phyloP scores from a whole-genome alignment of 441 rosid genomes.

The Biscutella laevigata region DNA sequence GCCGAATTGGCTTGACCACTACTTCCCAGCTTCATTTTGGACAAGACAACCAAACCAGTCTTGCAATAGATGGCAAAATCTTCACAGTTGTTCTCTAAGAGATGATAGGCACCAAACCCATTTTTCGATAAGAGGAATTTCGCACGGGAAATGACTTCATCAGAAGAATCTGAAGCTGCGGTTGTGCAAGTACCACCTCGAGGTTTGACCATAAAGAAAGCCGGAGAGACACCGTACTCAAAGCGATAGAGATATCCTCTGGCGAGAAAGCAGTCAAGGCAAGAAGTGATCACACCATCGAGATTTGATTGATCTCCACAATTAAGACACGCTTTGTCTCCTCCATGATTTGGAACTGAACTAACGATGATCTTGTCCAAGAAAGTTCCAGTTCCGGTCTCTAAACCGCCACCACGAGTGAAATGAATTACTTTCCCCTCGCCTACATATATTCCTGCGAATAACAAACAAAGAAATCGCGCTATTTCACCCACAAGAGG shows the following conservation, averaged over 20 bases:
- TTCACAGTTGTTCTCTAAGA: conserved; percentile 73
- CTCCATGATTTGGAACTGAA: conserved; percentile 28
- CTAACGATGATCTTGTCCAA: conserved; percentile 43
- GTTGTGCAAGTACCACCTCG: conserved; percentile 82
- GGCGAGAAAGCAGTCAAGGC: conserved; percentile 58
- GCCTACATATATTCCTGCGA: conserved; percentile 52
- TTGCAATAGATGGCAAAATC: conserved; percentile 85
- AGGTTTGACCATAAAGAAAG: conserved; percentile 50
- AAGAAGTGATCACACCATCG: conserved; percentile 51
- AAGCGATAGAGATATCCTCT: conserved; percentile 52
- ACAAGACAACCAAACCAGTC: conserved; percentile 48
- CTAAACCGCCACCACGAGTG: conserved; percentile 59
- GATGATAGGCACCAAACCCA: conserved; percentile 61
- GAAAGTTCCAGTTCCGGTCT: conserved; percentile 55
- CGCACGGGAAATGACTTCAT: conserved; percentile 53
- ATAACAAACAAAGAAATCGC: not conserved
- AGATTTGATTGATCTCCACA: conserved; percentile 42
- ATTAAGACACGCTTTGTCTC: conserved; percentile 36
- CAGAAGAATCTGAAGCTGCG: conserved; percentile 53
- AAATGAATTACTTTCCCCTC: conserved; percentile 65
- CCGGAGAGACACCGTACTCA: conserved; percentile 42
- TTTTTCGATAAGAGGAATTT: conserved; percentile 38
- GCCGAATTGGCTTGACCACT: conserved; percentile 70
- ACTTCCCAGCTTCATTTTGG: conserved; percentile 44
- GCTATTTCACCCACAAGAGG: not conserved